Evolutionary conservation across 2,329 filamentous ascomycete genomes (phyloP).

Genomic region (Aspergillus viridinutans): DNA sequence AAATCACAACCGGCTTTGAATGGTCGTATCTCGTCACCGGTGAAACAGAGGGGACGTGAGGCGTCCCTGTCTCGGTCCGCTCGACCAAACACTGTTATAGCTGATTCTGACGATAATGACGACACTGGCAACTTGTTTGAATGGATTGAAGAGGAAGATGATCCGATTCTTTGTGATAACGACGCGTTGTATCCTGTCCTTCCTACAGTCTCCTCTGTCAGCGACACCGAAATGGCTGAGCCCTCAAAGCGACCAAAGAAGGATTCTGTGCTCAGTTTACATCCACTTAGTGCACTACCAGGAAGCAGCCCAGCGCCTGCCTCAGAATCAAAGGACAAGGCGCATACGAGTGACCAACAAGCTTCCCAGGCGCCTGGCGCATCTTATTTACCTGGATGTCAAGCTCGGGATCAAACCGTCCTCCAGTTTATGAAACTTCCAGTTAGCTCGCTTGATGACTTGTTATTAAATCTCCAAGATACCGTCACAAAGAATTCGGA

Average conservation of each 20-base stretch:
- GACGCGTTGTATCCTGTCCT: conserved; percentile 29
- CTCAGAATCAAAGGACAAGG: conserved; percentile 12
- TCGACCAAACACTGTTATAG: conserved; percentile 21
- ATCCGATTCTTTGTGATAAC: conserved; percentile 18
- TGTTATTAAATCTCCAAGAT: conserved; percentile 26
- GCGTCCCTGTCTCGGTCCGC: conserved; percentile 5
- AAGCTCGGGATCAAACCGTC: conserved; percentile 22
- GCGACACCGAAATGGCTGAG: conserved; percentile 3
- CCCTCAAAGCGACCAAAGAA: not conserved
- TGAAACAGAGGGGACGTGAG: conserved; percentile 5
- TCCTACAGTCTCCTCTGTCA: conserved; percentile 17
- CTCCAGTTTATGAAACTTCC: conserved; percentile 31
- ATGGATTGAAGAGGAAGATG: conserved; percentile 19
- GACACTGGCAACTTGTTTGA: conserved; percentile 23
- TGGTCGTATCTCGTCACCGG: conserved; percentile 3
- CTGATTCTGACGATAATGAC: conserved; percentile 33
- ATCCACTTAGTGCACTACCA: not conserved
- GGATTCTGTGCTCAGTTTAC: not conserved
- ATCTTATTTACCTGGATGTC: conserved; percentile 5
- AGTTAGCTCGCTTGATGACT: conserved; percentile 19
- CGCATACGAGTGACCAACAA: not conserved
- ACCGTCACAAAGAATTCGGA: conserved; percentile 34
- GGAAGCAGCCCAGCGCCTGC: not conserved
- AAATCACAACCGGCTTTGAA: conserved; percentile 7
- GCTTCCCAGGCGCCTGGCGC: conserved; percentile 2